phyloP scores from a whole-genome alignment of 768 basidiomycete species.

The Pseudohyphozyma bogoriensis region DNA sequence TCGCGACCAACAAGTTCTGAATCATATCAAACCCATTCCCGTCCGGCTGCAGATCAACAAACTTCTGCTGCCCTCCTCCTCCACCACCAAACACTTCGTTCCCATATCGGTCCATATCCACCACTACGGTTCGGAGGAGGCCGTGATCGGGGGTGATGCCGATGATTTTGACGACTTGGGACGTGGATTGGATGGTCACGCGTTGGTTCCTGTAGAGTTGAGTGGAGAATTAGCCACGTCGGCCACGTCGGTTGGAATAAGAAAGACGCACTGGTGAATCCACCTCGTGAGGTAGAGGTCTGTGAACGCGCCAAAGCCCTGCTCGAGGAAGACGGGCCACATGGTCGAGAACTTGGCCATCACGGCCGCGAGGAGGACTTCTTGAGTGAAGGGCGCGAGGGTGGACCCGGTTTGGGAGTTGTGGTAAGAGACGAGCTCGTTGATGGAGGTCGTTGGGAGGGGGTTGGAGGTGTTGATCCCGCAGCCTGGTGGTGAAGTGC shows the following conservation, averaged over 20 bases:
- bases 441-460: constrained; percentile 69
- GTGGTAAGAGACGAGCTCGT: constrained; percentile 50
- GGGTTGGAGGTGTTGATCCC: constrained; percentile 78
- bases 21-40: constrained; percentile 95
- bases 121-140: constrained; percentile 66
- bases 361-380: constrained; percentile 62
- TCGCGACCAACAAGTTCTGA: constrained; percentile 20
- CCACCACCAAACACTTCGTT: constrained; percentile 31
- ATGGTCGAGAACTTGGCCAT: constrained; percentile 65
- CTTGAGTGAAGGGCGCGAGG: constrained; percentile 51
- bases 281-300: constrained; percentile 67
- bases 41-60: constrained; percentile 88
- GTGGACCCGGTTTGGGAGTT: constrained; percentile 30
- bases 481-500: constrained; percentile 51
- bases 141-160: constrained; percentile 85
- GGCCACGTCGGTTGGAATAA: neutral
- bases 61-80: constrained; percentile 38
- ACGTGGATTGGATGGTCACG: constrained; percentile 68
- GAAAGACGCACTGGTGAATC: constrained; percentile 73
- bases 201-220: constrained; percentile 54
- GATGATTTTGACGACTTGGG: constrained; percentile 60
- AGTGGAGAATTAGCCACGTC: neutral
- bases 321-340: constrained; percentile 62
- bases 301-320: constrained; percentile 72
- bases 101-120: constrained; percentile 36